phyloP scores from a whole-genome alignment of 225 moss, liverwort and hornwort genomes.

The Pleurozium schreberi region DNA sequence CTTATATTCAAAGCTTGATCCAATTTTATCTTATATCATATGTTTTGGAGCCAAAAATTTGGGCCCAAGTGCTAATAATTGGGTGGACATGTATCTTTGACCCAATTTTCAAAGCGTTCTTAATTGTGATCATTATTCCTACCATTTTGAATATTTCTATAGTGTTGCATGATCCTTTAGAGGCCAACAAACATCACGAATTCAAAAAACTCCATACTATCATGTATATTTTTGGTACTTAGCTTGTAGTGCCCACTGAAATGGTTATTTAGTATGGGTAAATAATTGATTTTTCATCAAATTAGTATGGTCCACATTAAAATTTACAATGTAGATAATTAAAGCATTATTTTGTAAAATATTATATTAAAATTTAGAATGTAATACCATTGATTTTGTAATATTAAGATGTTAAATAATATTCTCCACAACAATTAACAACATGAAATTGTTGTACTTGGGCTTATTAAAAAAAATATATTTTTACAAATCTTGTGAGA shows the following conservation, averaged over 20 bases:
- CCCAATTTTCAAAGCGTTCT: not conserved
- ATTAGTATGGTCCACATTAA: not conserved
- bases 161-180: not conserved
- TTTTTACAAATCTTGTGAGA: too few species aligned
- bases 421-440: too few species aligned
- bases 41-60: not conserved
- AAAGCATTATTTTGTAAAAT: too few species aligned
- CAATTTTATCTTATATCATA: not conserved
- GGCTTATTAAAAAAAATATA: too few species aligned
- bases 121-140: not conserved
- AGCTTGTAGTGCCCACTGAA: rapidly evolving
- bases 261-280: too few species aligned
- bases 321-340: not conserved
- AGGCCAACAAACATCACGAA: not conserved
- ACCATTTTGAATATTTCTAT: too few species aligned
- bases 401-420: too few species aligned
- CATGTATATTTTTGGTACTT: not conserved
- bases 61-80: rapidly evolving
- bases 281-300: rapidly evolving
- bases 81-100: not conserved
- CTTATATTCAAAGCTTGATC: not conserved
- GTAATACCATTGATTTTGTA: too few species aligned
- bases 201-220: not conserved
- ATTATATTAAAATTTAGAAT: too few species aligned
- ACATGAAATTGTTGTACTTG: too few species aligned